These are phyloP conservation scores for Parachaetomium inaequale DNA, from an alignment of 495 filamentous ascomycete genomes.

Conservation along the genomic window DNA sequence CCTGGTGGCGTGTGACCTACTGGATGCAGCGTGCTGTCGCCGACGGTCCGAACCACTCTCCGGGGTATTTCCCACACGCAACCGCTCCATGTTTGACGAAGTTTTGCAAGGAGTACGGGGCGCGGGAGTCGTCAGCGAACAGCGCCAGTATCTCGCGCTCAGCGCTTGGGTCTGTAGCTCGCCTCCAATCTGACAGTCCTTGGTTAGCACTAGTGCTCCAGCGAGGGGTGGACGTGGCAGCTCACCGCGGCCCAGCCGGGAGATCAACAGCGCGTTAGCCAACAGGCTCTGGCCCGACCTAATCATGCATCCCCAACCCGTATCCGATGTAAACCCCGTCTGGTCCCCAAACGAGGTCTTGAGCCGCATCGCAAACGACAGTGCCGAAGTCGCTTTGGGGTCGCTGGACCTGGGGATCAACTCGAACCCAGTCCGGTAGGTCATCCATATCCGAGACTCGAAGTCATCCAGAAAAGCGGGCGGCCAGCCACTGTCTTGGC, in stretches of 20 bases:
- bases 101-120: constrained; percentile 91
- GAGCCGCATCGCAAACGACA: constrained; percentile 83
- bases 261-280: constrained; percentile 72
- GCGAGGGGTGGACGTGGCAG: background rate
- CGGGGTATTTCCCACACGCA: constrained; percentile 89
- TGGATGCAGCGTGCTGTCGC: constrained; percentile 95
- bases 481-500: constrained; percentile 71
- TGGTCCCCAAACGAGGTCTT: constrained; percentile 76
- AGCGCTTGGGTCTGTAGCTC: constrained; percentile 52
- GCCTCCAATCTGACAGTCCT: constrained; percentile 67
- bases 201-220: background rate
- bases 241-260: constrained; percentile 77
- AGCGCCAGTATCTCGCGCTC: constrained; percentile 73
- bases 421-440: constrained; percentile 85
- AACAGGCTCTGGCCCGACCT: constrained; percentile 90
- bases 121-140: constrained; percentile 83
- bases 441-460: constrained; percentile 92
- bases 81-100: constrained; percentile 87
- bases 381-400: constrained; percentile 60
- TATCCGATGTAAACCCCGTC: constrained; percentile 85
- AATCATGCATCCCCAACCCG: constrained; percentile 99
- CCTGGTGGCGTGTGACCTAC: constrained; percentile 48
- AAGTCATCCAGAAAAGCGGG: constrained; percentile 84
- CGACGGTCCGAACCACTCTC: constrained; percentile 99
- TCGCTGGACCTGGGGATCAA: constrained; percentile 77